Evolutionary conservation across 176 grass and related monocot species (phyloP).

Genomic region (Lolium rigidum): DNA sequence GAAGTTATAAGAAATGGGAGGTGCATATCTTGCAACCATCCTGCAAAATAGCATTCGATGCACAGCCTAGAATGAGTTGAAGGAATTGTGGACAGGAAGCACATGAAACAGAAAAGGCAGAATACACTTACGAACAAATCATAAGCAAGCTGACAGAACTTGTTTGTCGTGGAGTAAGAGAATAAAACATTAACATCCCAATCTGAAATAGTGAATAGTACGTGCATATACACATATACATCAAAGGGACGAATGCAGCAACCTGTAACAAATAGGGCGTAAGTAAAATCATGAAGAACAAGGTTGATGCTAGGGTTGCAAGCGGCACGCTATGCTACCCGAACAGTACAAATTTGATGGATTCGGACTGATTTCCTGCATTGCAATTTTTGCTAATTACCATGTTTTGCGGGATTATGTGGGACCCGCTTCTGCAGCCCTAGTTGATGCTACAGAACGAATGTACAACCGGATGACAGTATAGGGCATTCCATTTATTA

Average conservation of each 20-base stretch:
- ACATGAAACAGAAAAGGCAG: slow-evolving; percentile 28
- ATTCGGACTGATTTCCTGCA: too few species aligned
- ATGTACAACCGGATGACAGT: slow-evolving; percentile 6
- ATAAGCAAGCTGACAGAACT: slow-evolving; percentile 98
- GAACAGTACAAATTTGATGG: too few species aligned
- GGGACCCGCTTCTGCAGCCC: too few species aligned
- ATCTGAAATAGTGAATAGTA: slow-evolving; percentile 99
- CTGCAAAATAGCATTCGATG: slow-evolving; percentile 63
- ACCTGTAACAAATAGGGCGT: slow-evolving; percentile 60
- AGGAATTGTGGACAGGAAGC: slow-evolving; percentile 32
- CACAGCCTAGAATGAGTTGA: slow-evolving; percentile 30
- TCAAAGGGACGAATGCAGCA: slow-evolving; percentile 91
- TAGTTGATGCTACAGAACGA: background rate
- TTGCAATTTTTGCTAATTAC: too few species aligned
- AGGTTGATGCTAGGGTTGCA: background rate
- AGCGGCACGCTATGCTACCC: too few species aligned
- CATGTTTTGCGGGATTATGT: too few species aligned
- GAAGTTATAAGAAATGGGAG: slow-evolving; percentile 99
- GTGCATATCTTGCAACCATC: slow-evolving; percentile 99
- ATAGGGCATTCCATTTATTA: background rate
- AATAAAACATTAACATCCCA: slow-evolving; percentile 99
- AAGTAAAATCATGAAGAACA: slow-evolving; percentile 9
- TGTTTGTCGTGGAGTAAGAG: slow-evolving; percentile 91
- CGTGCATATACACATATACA: slow-evolving; percentile 99
- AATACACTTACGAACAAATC: slow-evolving; percentile 97